Evolutionary conservation across 2,329 filamentous ascomycete species (phyloP), one percentile per base, ranked within the genome.

Genomic region (Nakataea oryzae): DNA sequence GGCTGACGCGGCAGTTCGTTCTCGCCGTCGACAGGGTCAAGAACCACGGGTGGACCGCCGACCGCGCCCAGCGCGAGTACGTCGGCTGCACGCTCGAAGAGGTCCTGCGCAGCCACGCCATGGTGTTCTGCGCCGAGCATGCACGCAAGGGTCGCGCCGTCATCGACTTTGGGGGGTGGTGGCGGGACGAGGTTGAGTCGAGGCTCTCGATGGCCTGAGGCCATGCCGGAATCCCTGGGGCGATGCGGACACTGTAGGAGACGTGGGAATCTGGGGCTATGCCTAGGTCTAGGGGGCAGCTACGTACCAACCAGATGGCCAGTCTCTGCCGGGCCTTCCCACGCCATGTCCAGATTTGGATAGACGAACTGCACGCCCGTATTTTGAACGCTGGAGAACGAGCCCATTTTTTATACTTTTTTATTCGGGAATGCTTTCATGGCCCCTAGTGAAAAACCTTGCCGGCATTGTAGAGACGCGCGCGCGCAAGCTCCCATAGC

Each of bases 41-140:
- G 73, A 88, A 86, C 65, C 79, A 85, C 63, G 83, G 80, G 0
- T 85, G 87, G 84, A 74, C 78, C 30, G 87, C 89, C 0, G 76
- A 81, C 54, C 81, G 82, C 64, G 93, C 93, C 1, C 93, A 97
- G 79, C 79, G 80, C 63, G 79, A 86, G 69, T 85, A 87, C 70
- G 79, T 97, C 29, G 92, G 91, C 0, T 96, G 91, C 74, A 89
- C 88, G 14, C 76, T 96, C 9, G 91, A 96, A 62, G 95, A 97
- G 70, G 85, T 89, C 1, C 81, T 97, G n/a, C 81, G 89, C 59
- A 96, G 91, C 70, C 95, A 97, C 75, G 93, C 90, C 2, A 84
- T 95, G 75, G 93, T 97, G 0, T 99, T 97, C 78, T 93, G 91
- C 28, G 95, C 93, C 0, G 95, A 97, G 75, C 89, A 96, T 69